Evolutionary conservation across 345 rosid genomes (phyloP), one percentile per base, ranked within the genome.

Genomic region (Eucalyptus brandiana): DNA sequence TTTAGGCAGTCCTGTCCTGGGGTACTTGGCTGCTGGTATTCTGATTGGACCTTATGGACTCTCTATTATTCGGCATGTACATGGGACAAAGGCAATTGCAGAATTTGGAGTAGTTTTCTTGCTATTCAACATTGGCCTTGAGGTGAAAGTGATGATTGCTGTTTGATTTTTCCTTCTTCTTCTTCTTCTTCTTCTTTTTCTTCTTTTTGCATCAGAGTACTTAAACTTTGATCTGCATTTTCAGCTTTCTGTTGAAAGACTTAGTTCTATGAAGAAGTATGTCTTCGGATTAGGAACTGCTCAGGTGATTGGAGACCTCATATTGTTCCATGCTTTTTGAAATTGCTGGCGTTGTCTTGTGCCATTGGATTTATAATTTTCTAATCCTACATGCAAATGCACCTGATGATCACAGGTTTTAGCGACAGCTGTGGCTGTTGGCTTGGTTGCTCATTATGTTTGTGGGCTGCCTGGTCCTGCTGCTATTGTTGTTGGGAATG

Each of bases 31-130:
- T 90, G 99, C 99, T 92, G 99, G 99, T 92, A 95, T 98, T 90
- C 94, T 98, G 93, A 98, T 98, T 89, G 99, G 99, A 72, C 99
- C 99, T 88, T 98, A 94, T 91, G 99, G 99, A 90, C 94, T 97
- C 93, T 98, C 99, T 47, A 96, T 98, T 80, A 98, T 98, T 91
- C 99, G 96, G 89, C 95, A 98, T 93, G 99, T 98, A 91, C 99
- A 96, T 86, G 99, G 95, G 90, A 98, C 99, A 90, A 98, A 97
- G 93, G 98, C 99, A 83, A 96, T 98, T 65, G 99, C 99, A 91
- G 99, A 98, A 93, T 98, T 98, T 91, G 99, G 99, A 93, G 99
- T 98, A 90, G 99, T 98, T 90, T 98, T 98, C 93, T 93, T 97
- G 94, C 93, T 98, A 87, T 98, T 98, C 90, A 97, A 98, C 93